Conservation (phyloP, 2,329 filamentous ascomycete species). For the Escovopsis sp. region DNA sequence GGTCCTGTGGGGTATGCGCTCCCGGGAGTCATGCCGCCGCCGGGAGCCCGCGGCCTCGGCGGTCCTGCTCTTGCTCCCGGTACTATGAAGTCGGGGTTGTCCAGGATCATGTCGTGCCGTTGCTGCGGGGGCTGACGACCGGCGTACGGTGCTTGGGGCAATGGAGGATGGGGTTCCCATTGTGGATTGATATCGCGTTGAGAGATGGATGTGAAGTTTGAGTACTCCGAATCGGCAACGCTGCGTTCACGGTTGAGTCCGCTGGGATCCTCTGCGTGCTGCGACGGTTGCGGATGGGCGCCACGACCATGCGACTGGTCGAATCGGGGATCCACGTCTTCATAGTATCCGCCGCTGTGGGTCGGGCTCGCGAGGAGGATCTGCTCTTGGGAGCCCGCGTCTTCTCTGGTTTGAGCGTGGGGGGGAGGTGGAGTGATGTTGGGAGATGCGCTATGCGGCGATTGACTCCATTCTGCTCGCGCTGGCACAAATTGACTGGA, state of each 20-base stretch:
- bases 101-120: slow-evolving; percentile 59
- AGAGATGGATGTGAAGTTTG: slow-evolving; percentile 79
- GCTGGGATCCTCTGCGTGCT: slow-evolving; percentile 30
- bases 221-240: slow-evolving; percentile 64
- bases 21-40: slow-evolving; percentile 36
- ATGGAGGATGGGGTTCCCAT: slow-evolving; percentile 50
- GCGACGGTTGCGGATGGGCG: slow-evolving; percentile 8
- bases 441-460: slow-evolving; percentile 27
- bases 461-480: slow-evolving; percentile 40
- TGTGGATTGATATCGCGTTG: slow-evolving; percentile 79
- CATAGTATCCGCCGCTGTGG: slow-evolving; percentile 53
- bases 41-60: slow-evolving; percentile 13
- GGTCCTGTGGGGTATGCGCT: slow-evolving; percentile 34
- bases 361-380: slow-evolving; percentile 13
- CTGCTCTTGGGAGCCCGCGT: slow-evolving; percentile 21
- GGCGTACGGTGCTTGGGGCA: slow-evolving; percentile 28
- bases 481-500: slow-evolving; percentile 39
- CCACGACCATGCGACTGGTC: slow-evolving; percentile 19
- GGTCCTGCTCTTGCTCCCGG: slow-evolving; percentile 28
- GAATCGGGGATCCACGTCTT: slow-evolving; percentile 86
- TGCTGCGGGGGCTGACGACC: slow-evolving; percentile 33
- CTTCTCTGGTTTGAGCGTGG: slow-evolving; percentile 16
- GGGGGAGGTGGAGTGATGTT: slow-evolving; percentile 27
- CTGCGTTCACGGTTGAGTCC: slow-evolving; percentile 54
- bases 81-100: slow-evolving; percentile 78